Conservation (phyloP, 2,329 filamentous ascomycete species). For the Esteya vermicola region DNA sequence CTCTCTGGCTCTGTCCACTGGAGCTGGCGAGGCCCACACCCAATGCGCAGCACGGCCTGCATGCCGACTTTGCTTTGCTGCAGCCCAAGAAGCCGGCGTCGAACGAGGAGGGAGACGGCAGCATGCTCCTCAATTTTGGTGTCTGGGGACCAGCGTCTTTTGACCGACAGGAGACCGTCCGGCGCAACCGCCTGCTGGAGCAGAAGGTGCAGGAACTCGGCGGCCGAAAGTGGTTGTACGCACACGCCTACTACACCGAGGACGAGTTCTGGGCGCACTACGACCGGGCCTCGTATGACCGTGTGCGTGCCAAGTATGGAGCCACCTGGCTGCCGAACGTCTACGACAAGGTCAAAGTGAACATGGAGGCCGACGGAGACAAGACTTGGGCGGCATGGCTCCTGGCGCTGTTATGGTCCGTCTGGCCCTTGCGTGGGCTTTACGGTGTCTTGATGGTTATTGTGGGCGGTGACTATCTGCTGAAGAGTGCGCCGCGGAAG, state of each 20-base stretch:
- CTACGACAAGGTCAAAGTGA: slow-evolving; percentile 52
- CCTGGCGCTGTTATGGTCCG: slow-evolving; percentile 16
- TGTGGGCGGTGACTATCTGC: not conserved
- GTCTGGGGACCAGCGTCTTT: slow-evolving; percentile 40
- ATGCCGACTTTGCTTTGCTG: slow-evolving; percentile 28
- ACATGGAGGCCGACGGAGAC: slow-evolving; percentile 18
- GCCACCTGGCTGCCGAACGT: slow-evolving; percentile 47
- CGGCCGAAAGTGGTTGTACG: slow-evolving; percentile 58
- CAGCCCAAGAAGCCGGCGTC: slow-evolving; percentile 7
- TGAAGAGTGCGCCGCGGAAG: not conserved
- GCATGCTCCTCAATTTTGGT: slow-evolving; percentile 47
- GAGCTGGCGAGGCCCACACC: slow-evolving; percentile 25
- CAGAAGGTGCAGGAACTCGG: slow-evolving; percentile 40
- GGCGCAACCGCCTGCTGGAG: slow-evolving; percentile 46
- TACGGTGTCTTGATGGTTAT: slow-evolving; percentile 28
- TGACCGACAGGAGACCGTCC: slow-evolving; percentile 32
- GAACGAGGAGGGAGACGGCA: no score
- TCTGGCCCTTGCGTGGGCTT: slow-evolving; percentile 29
- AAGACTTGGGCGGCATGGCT: slow-evolving; percentile 19
- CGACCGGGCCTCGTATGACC: slow-evolving; percentile 43
- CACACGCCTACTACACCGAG: slow-evolving; percentile 53
- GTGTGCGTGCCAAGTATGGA: slow-evolving; percentile 41
- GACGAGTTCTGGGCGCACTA: slow-evolving; percentile 56
- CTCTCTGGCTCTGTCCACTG: slow-evolving; percentile 42
- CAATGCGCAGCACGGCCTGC: slow-evolving; percentile 29